A percentile compares a stretch with the other conserved stretches of the same genome.
Evolutionary conservation across 768 basidiomycete species (phyloP).

Genomic region (Rhodosporidiobolus odoratus): DNA sequence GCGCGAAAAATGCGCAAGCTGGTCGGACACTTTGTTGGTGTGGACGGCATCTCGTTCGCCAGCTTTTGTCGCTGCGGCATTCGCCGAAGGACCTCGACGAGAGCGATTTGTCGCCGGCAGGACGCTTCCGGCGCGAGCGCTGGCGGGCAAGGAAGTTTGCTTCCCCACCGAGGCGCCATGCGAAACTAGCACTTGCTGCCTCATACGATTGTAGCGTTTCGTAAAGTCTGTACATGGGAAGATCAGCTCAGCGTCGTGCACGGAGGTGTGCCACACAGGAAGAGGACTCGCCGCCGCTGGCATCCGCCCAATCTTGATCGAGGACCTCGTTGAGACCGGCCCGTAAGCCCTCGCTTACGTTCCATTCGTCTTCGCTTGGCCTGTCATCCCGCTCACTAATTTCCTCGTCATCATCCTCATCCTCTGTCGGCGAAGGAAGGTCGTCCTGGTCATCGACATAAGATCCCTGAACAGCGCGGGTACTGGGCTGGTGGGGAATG

Average conservation of each 20-base stretch:
- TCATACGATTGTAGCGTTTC: slow-evolving; percentile 91
- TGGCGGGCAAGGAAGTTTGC: slow-evolving; percentile 50
- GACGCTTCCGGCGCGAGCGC: slow-evolving; percentile 12
- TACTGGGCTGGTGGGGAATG: not conserved
- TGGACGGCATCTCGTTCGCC: slow-evolving; percentile 29
- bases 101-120: slow-evolving; percentile 27
- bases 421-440: not conserved
- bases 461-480: not conserved
- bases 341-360: slow-evolving; percentile 41
- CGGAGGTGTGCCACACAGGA: not conserved
- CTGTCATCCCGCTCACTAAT: slow-evolving; percentile 40
- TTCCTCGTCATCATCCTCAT: slow-evolving; percentile 8
- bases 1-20: slow-evolving; percentile 57
- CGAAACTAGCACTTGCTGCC: slow-evolving; percentile 72
- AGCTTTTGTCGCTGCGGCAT: not conserved
- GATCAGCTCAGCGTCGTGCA: not conserved
- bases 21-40: slow-evolving; percentile 60
- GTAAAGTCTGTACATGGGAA: slow-evolving; percentile 65
- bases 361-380: slow-evolving; percentile 5
- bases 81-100: slow-evolving; percentile 8
- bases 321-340: slow-evolving; percentile 71
- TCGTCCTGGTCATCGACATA: slow-evolving; percentile 12
- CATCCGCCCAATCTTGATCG: slow-evolving; percentile 34
- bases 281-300: slow-evolving; percentile 2
- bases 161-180: slow-evolving; percentile 61